These are phyloP conservation scores for Eucalyptus paniculata DNA, from an alignment of 345 rosid genomes.

Conservation along the genomic window DNA sequence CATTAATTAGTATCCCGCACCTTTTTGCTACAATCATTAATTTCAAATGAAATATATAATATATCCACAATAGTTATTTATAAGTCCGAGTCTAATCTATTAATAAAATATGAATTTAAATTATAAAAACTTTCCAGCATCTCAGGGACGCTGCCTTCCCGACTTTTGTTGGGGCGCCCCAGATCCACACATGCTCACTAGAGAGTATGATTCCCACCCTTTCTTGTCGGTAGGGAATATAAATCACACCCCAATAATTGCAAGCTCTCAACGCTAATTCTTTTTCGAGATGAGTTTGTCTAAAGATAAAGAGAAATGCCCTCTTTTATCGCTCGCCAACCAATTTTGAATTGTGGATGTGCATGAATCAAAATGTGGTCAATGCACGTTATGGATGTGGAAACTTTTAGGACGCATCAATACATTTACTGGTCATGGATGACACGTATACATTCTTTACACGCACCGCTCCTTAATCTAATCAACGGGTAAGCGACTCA, in stretches of 20 bases:
- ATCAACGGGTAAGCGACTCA: background rate
- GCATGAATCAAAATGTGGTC: background rate
- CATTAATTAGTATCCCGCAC: rapidly evolving
- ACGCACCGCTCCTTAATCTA: background rate
- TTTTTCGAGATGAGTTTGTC: background rate
- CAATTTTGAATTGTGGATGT: background rate
- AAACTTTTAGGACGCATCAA: background rate
- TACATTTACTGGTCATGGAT: background rate
- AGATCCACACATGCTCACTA: rapidly evolving
- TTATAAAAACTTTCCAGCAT: too few relatives aligned
- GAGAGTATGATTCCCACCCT: too few relatives aligned
- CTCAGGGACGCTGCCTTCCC: rapidly evolving
- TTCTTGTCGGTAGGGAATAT: rapidly evolving
- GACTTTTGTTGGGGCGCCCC: background rate
- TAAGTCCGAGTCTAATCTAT: too few relatives aligned
- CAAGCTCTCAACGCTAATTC: too few relatives aligned
- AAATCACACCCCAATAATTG: too few relatives aligned
- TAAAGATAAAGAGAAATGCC: background rate
- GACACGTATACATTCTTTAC: rapidly evolving
- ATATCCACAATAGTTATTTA: rapidly evolving
- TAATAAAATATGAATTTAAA: too few relatives aligned
- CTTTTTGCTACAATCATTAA: too few relatives aligned
- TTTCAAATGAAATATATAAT: too few relatives aligned
- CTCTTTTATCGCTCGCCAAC: background rate
- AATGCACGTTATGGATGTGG: background rate